Evolutionary conservation across 2,329 filamentous ascomycete genomes (phyloP).

Genomic region (Penicillium aurantiogriseum): DNA sequence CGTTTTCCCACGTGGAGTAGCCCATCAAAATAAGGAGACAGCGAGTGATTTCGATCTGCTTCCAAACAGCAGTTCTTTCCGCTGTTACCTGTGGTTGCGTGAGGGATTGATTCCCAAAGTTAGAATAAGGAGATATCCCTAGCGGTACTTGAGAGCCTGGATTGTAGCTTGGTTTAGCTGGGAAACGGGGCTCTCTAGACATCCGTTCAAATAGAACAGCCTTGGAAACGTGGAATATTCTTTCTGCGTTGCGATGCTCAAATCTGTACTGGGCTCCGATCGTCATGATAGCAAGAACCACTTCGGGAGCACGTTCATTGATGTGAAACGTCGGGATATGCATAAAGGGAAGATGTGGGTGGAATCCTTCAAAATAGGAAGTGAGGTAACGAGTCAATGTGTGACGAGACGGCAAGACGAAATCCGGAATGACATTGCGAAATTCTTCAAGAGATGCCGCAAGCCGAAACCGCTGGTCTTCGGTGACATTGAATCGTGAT

Average conservation of each 20-base stretch:
- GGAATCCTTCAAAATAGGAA: conserved; percentile 67
- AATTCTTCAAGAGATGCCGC: conserved; percentile 33
- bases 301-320: conserved; percentile 64
- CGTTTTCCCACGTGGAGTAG: conserved; percentile 34
- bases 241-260: conserved; percentile 40
- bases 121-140: conserved; percentile 16
- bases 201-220: conserved; percentile 64
- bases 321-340: conserved; percentile 66
- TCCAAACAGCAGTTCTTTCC: conserved; percentile 18
- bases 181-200: conserved; percentile 22
- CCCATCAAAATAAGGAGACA: conserved; percentile 34
- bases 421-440: conserved; percentile 42
- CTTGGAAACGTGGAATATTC: conserved; percentile 55
- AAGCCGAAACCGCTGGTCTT: conserved; percentile 32
- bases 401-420: conserved; percentile 67
- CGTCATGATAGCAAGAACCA: conserved; percentile 66
- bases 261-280: conserved; percentile 55
- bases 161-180: conserved; percentile 16
- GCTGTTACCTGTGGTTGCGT: conserved; percentile 12
- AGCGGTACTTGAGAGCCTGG: conserved; percentile 17
- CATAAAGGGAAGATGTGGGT: conserved; percentile 61
- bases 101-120: conserved; percentile 10
- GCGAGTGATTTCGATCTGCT: conserved; percentile 32
- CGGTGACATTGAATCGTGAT: conserved; percentile 29
- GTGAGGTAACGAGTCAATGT: conserved; percentile 68